Evolutionary conservation across 2,329 filamentous ascomycete species (phyloP).

Genomic region (Allantophomopsis lycopodina): DNA sequence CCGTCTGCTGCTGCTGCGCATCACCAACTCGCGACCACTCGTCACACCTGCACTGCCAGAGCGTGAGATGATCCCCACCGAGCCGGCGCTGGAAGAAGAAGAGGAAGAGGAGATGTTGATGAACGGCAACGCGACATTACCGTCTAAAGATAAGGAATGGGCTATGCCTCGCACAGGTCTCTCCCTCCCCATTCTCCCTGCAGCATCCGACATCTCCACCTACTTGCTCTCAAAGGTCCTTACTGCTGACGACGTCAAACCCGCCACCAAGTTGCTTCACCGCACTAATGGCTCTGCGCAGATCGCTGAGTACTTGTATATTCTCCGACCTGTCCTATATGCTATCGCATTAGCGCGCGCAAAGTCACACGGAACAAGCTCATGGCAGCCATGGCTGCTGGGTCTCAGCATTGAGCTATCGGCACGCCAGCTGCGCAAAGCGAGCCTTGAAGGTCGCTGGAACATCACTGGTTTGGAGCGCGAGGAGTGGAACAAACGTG

Average conservation of each 20-base stretch:
- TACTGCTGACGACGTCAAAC: slow-evolving; percentile 93
- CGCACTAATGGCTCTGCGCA: slow-evolving; percentile 60
- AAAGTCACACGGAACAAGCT: slow-evolving; percentile 45
- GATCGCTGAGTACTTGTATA: slow-evolving; percentile 81
- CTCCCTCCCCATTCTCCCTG: slow-evolving; percentile 70
- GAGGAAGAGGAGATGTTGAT: slow-evolving; percentile 27
- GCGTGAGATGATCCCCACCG: slow-evolving; percentile 61
- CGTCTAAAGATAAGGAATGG: slow-evolving; percentile 43
- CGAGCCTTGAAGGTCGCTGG: slow-evolving; percentile 14
- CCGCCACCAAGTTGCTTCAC: slow-evolving; percentile 76
- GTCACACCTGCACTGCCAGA: slow-evolving; percentile 78
- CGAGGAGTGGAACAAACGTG: slow-evolving; percentile 78
- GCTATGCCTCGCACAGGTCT: slow-evolving; percentile 90
- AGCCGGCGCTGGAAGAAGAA: slow-evolving; percentile 28
- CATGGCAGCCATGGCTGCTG: slow-evolving; percentile 86
- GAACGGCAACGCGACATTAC: slow-evolving; percentile 21
- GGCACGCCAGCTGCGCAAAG: slow-evolving; percentile 68
- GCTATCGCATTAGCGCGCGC: slow-evolving; percentile 58
- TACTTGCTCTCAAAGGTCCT: slow-evolving; percentile 86
- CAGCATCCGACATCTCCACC: slow-evolving; percentile 66
- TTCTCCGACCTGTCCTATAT: slow-evolving; percentile 78
- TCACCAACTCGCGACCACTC: slow-evolving; percentile 72
- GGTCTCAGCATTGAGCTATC: slow-evolving; percentile 78
- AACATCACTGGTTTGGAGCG: slow-evolving; percentile 77
- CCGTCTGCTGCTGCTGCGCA: slow-evolving; percentile 61